Percentiles rank a stretch among this genome's conserved stretches.
phyloP scores from a whole-genome alignment of 345 rosid genomes.

The Moricandia moricandioides region DNA sequence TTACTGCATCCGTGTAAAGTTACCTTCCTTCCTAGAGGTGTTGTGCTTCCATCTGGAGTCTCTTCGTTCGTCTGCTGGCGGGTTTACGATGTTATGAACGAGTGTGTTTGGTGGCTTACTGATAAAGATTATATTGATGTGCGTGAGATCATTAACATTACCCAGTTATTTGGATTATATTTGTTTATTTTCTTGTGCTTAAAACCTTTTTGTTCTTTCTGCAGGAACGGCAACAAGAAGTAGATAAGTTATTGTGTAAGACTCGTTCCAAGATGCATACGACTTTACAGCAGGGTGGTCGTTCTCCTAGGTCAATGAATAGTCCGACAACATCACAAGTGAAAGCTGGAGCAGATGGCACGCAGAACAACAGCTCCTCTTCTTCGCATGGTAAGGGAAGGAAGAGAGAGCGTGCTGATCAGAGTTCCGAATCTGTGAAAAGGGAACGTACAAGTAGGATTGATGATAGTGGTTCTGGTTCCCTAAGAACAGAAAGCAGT shows the following conservation, averaged over 20 bases:
- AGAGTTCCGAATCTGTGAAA: slow-evolving; percentile 60
- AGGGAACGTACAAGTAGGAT: slow-evolving; percentile 57
- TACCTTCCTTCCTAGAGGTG: slow-evolving; percentile 76
- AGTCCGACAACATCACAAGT: slow-evolving; percentile 71
- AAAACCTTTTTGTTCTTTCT: background rate
- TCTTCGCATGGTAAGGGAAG: slow-evolving; percentile 78
- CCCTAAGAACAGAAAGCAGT: slow-evolving; percentile 48
- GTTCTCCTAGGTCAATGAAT: slow-evolving; percentile 73
- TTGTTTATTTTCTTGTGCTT: background rate
- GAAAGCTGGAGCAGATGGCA: slow-evolving; percentile 50
- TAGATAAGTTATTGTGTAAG: slow-evolving; percentile 66
- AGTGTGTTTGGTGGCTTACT: slow-evolving; percentile 90
- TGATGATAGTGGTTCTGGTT: slow-evolving; percentile 65
- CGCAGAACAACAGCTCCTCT: slow-evolving; percentile 57
- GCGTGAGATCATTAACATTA: slow-evolving; percentile 36
- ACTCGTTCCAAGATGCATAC: slow-evolving; percentile 75
- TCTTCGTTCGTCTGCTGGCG: slow-evolving; percentile 79
- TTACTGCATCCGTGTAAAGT: slow-evolving; percentile 95
- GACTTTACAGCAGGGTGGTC: slow-evolving; percentile 67
- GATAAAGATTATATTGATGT: slow-evolving; percentile 88
- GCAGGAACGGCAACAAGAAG: slow-evolving; percentile 76
- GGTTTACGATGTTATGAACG: slow-evolving; percentile 70
- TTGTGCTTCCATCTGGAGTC: slow-evolving; percentile 71
- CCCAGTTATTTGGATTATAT: background rate
- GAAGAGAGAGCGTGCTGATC: slow-evolving; percentile 88